phyloP scores from a whole-genome alignment of 2,329 filamentous ascomycete species.

The Pseudonectria foliicola region DNA sequence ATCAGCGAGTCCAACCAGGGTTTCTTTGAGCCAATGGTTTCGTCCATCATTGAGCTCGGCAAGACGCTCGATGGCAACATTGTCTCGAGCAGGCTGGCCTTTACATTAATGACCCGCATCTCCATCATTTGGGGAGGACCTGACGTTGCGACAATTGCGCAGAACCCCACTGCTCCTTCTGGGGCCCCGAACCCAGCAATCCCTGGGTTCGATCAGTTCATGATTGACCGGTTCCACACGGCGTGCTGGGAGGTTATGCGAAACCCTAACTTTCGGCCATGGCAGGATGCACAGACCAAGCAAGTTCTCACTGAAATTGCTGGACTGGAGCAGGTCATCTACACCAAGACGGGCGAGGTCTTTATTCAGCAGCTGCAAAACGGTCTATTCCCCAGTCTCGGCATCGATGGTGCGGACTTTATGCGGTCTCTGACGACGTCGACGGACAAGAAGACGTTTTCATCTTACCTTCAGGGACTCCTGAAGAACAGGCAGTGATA shows the following conservation, averaged over 20 bases:
- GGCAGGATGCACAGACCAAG: constrained; percentile 76
- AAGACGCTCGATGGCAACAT: constrained; percentile 64
- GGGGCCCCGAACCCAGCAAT: constrained; percentile 52
- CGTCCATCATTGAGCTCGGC: constrained; percentile 77
- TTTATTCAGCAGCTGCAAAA: constrained; percentile 66
- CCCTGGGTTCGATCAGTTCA: constrained; percentile 86
- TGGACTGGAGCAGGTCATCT: constrained; percentile 78
- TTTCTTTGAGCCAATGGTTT: constrained; percentile 81
- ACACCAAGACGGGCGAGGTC: constrained; percentile 76
- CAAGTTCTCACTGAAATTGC: constrained; percentile 86
- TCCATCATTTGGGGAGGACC: constrained; percentile 85
- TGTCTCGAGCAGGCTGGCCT: constrained; percentile 61
- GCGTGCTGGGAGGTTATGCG: constrained; percentile 84
- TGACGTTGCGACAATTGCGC: constrained; percentile 55
- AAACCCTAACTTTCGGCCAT: constrained; percentile 70
- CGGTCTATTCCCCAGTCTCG: constrained; percentile 57
- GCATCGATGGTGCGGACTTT: constrained; percentile 55
- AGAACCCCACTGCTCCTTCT: constrained; percentile 43
- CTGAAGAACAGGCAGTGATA: constrained; percentile 37
- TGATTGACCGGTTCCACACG: constrained; percentile 81
- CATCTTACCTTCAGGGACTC: constrained; percentile 56
- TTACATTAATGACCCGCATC: constrained; percentile 77
- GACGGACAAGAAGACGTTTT: constrained; percentile 53
- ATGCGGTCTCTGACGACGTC: constrained; percentile 51
- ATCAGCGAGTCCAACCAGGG: constrained; percentile 85